phyloP scores from a whole-genome alignment of 1,139 yeast species.

The Keqinozyma sinolaborantium region DNA sequence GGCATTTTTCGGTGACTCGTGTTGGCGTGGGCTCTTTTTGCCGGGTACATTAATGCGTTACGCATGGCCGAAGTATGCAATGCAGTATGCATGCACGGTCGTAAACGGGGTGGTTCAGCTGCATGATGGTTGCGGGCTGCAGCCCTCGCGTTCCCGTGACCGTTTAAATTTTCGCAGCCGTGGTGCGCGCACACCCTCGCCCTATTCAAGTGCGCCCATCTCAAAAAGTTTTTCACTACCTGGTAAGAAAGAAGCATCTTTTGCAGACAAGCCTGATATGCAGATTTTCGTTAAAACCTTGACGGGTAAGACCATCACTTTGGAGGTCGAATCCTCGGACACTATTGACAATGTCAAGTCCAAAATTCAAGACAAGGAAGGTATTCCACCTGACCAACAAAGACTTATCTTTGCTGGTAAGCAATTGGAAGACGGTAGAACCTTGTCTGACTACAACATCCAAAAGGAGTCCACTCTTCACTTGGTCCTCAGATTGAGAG shows the following conservation, averaged over 20 bases:
- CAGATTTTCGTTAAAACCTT: slow-evolving; percentile 98
- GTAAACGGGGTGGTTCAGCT: too few relatives aligned
- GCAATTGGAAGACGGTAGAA: slow-evolving; percentile 99
- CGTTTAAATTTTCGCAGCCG: too few relatives aligned
- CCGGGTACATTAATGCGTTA: too few relatives aligned
- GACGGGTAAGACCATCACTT: slow-evolving; percentile 99
- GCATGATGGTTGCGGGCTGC: too few relatives aligned
- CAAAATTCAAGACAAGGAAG: slow-evolving; percentile 99
- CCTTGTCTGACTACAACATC: slow-evolving; percentile 99
- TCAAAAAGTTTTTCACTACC: slow-evolving; percentile 8
- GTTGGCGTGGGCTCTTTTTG: too few relatives aligned
- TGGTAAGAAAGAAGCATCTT: slow-evolving; percentile 53
- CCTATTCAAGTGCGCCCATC: too few relatives aligned
- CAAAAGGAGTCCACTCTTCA: slow-evolving; percentile 99
- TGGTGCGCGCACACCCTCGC: too few relatives aligned
- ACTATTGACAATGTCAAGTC: slow-evolving; percentile 99
- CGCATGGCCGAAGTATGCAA: too few relatives aligned
- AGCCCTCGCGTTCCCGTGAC: too few relatives aligned
- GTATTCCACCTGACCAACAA: slow-evolving; percentile 99
- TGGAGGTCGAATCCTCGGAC: slow-evolving; percentile 99
- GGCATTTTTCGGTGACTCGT: slow-evolving; percentile 3
- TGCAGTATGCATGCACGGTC: too few relatives aligned
- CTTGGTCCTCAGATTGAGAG: slow-evolving; percentile 97
- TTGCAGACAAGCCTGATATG: slow-evolving; percentile 65
- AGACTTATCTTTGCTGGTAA: slow-evolving; percentile 99